These are phyloP conservation scores for Corylus avellana DNA, from an alignment of 306 rosid genomes.

Conservation along the genomic window DNA sequence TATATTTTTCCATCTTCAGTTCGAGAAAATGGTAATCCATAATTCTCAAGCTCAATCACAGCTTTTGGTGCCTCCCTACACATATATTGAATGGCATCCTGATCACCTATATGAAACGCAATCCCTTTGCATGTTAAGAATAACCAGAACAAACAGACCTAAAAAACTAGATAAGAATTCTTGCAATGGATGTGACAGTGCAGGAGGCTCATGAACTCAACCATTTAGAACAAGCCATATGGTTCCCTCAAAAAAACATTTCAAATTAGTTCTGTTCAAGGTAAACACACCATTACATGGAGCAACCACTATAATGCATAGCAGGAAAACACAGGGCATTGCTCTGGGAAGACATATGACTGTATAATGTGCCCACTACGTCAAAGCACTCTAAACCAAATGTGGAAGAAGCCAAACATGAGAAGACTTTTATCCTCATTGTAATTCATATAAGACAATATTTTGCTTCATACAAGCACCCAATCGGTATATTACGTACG, in stretches of 20 bases:
- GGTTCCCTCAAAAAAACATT: conserved; percentile 13
- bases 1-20: conserved; percentile 90
- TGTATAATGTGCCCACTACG: neutral
- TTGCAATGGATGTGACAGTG: neutral
- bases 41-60: conserved; percentile 87
- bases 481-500: neutral
- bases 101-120: conserved; percentile 65
- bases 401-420: neutral
- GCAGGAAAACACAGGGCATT: neutral
- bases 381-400: neutral
- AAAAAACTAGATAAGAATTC: neutral
- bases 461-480: neutral
- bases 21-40: conserved; percentile 85
- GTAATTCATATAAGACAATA: neutral
- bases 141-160: conserved; percentile 6
- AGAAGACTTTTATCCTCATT: neutral
- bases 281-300: conserved; percentile 14
- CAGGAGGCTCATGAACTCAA: neutral
- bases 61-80: conserved; percentile 97
- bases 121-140: conserved; percentile 25
- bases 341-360: neutral
- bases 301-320: neutral
- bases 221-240: conserved; percentile 1
- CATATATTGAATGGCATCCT: conserved; percentile 97
- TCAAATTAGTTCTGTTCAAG: conserved; percentile 3